Conservation (phyloP, 805 yeast genomes). For the Candida odintsovae region DNA sequence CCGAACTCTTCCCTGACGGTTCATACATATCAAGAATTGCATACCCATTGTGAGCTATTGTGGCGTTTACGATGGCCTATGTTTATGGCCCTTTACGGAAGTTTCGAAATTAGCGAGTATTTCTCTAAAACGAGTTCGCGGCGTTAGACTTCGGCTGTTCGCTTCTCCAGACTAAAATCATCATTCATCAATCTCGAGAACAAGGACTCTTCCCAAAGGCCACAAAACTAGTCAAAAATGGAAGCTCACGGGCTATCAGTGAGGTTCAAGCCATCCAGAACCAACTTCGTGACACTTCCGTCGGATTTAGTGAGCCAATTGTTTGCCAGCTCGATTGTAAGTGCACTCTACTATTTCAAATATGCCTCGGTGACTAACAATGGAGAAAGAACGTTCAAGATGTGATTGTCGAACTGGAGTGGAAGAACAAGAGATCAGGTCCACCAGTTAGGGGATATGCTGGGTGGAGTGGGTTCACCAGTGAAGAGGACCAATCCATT, state of each 20-base stretch:
- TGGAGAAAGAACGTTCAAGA: constrained; percentile 39
- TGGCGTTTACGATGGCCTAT: neutral
- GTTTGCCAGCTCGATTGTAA: constrained; percentile 43
- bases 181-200: neutral
- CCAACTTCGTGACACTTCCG: constrained; percentile 54
- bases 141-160: neutral
- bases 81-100: neutral
- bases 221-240: constrained; percentile 5
- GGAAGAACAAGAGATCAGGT: constrained; percentile 25
- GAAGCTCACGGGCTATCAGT: constrained; percentile 22
- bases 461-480: constrained; percentile 65
- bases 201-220: neutral
- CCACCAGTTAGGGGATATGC: constrained; percentile 31
- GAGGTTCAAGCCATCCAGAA: constrained; percentile 31
- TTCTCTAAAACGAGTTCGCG: neutral
- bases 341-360: constrained; percentile 15
- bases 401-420: constrained; percentile 43
- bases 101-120: neutral
- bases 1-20: constrained; percentile 91
- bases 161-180: neutral
- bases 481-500: constrained; percentile 28
- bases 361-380: constrained; percentile 11
- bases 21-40: constrained; percentile 75
- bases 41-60: constrained; percentile 51
- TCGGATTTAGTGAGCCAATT: constrained; percentile 38